These are phyloP conservation scores for Aphanoascus verrucosus DNA, from an alignment of 2,329 filamentous ascomycete species.

Conservation along the genomic window DNA sequence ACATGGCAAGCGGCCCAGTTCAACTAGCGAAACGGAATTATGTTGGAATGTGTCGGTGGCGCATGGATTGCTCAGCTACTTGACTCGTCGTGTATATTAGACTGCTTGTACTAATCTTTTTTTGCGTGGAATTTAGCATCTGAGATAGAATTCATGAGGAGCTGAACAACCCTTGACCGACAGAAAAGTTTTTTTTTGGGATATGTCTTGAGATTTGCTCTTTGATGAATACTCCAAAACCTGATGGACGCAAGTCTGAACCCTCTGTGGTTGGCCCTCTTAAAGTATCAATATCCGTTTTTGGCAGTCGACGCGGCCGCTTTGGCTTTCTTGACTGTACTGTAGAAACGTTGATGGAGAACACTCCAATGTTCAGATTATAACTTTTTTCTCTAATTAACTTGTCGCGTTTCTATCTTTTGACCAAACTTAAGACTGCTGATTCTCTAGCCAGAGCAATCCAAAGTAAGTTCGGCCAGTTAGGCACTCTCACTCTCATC, in stretches of 20 bases:
- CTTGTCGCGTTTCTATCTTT: neutral
- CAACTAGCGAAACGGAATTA: neutral
- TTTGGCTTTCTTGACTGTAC: no score
- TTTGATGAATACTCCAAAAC: no score
- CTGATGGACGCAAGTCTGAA: no score
- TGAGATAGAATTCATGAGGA: neutral
- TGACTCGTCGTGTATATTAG: conserved; percentile 8
- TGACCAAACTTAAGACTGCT: neutral
- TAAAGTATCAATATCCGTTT: no score
- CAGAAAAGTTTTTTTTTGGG: no score
- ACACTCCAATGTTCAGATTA: conserved; percentile 54
- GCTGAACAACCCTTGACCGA: no score
- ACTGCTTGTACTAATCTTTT: neutral
- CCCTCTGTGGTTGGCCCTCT: no score
- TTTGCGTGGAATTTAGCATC: neutral
- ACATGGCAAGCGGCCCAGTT: no score
- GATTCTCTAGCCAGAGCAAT: neutral
- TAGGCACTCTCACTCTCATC: conserved; percentile 8
- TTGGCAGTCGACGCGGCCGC: no score
- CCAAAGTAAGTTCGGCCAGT: neutral
- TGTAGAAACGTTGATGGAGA: no score
- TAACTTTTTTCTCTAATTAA: neutral
- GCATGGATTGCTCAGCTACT: neutral
- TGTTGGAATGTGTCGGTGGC: neutral
- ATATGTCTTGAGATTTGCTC: no score